Evolutionary conservation across 2,329 filamentous ascomycete genomes (phyloP).

Genomic region (Leptographium flavum): DNA sequence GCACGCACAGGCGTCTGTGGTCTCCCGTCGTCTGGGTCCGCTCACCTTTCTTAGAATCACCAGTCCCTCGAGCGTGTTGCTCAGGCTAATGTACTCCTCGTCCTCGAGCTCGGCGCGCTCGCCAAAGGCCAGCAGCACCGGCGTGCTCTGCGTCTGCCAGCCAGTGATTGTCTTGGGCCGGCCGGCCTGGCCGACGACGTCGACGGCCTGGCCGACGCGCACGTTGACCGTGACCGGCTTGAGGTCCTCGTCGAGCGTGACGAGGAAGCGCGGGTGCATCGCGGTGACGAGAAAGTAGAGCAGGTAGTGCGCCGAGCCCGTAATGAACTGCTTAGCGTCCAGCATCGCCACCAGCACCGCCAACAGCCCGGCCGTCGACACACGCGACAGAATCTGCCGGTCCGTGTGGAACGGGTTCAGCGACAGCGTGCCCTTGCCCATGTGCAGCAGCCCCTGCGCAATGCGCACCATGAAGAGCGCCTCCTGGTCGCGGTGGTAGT

Average conservation of each 20-base stretch:
- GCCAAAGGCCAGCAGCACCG: conserved; percentile 83
- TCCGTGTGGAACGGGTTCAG: conserved; percentile 99
- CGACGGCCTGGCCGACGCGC: conserved; percentile 91
- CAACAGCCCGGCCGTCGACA: conserved; percentile 77
- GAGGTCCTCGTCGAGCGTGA: conserved; percentile 88
- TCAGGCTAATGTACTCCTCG: conserved; percentile 89
- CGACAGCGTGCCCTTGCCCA: conserved; percentile 96
- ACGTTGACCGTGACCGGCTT: conserved; percentile 93
- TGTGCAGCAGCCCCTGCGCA: conserved; percentile 90
- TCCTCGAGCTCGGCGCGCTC: conserved; percentile 95
- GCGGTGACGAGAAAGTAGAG: conserved; percentile 95
- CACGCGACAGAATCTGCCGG: conserved; percentile 83
- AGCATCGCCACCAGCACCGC: conserved; percentile 88
- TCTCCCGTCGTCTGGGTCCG: too few relatives aligned
- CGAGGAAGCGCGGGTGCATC: conserved; percentile 92
- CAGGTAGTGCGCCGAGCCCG: conserved; percentile 64
- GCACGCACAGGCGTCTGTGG: too few relatives aligned
- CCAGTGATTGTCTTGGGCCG: conserved; percentile 97
- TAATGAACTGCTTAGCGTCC: conserved; percentile 77
- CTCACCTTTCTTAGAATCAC: conserved; percentile 89
- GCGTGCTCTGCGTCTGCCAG: conserved; percentile 99
- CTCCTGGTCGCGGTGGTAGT: conserved; percentile 94
- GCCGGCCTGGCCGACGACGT: conserved; percentile 93
- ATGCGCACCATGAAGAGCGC: conserved; percentile 98
- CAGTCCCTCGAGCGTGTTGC: conserved; percentile 80